Base-by-base conservation (phyloP, 2,329 filamentous ascomycete genomes). In the Sordariomycetes sp. region DNA sequence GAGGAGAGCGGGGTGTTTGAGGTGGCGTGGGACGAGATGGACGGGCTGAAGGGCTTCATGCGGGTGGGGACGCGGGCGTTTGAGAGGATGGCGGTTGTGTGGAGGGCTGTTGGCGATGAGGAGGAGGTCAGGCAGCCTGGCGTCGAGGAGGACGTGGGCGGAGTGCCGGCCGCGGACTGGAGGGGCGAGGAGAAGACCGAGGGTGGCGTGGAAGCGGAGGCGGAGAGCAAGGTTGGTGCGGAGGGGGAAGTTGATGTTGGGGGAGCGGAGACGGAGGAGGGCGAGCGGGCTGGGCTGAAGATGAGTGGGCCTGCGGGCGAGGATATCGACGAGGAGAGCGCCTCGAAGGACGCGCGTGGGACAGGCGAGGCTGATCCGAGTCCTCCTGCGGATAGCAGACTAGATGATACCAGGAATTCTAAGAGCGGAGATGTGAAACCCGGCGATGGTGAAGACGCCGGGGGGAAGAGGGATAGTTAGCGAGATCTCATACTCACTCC, bases 31-130 rank as follows among this genome's bases (percentile, higher is more conserved):
- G 80, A 83, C 46, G 76, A 77, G 58, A 89, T 99, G 83, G 94
- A 99, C 64, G 94, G 94, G 3, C 92, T 99, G 70, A 97, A 97
- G 70, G 94, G 94, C 1, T 92, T 88, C 4, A 84, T 79, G 24
- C 81, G 86, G 35, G 96, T 96, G 69, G 94, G 94, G 0, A 87
- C 87, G 0, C 79, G 86, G 51, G 90, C 89, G 0, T 83, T 96
- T 10, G 93, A 99, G 67, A 82, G 82, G 48, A 76, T 97, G 25
- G 86, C 89, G 12, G 88, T 97, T 0, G 86, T 96, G 0, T 99
- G 94, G 94, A 83, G 85, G 48, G 71, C 72, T 1, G 71, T 70
- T 0, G 65, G 62, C 7, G 67, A 70, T 48, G 67, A 68, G 25
- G 63, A 62, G 18, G 61, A 79, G 43, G 74, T 85, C 56, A 76